phyloP scores from a whole-genome alignment of 257 asterid genomes.

The Solanum bulbocastanum region DNA sequence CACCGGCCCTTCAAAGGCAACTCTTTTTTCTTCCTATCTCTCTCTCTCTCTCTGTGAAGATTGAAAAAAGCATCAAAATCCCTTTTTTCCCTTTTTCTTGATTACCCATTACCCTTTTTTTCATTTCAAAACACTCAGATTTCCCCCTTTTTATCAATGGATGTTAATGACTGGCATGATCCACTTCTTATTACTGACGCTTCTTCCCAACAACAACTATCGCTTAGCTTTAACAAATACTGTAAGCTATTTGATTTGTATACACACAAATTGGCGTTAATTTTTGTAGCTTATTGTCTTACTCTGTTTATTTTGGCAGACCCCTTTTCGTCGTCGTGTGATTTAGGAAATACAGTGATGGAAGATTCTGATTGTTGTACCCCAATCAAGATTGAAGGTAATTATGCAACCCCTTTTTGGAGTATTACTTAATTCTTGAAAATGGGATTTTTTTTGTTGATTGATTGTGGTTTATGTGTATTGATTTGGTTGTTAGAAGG shows the following conservation, averaged over 20 bases:
- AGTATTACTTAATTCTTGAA: background rate
- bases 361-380: conserved; percentile 19
- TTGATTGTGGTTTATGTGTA: background rate
- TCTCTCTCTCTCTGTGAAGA: background rate
- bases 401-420: background rate
- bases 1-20: background rate
- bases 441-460: background rate
- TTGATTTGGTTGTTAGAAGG: background rate
- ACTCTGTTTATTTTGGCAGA: conserved; percentile 26
- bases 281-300: background rate
- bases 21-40: background rate
- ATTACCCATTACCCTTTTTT: background rate
- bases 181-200: conserved; percentile 73
- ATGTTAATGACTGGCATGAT: conserved; percentile 45
- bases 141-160: conserved; percentile 38
- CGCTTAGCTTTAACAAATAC: conserved; percentile 13
- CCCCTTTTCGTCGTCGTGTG: conserved; percentile 2
- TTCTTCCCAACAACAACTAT: conserved; percentile 23
- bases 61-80: background rate
- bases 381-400: conserved; percentile 45
- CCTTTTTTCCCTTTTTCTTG: background rate
- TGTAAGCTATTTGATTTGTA: conserved; percentile 9
- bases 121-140: conserved; percentile 27
- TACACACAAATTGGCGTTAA: background rate
- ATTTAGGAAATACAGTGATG: background rate